phyloP scores from a whole-genome alignment of 257 asterid genomes.

The Solanum dulcamara region DNA sequence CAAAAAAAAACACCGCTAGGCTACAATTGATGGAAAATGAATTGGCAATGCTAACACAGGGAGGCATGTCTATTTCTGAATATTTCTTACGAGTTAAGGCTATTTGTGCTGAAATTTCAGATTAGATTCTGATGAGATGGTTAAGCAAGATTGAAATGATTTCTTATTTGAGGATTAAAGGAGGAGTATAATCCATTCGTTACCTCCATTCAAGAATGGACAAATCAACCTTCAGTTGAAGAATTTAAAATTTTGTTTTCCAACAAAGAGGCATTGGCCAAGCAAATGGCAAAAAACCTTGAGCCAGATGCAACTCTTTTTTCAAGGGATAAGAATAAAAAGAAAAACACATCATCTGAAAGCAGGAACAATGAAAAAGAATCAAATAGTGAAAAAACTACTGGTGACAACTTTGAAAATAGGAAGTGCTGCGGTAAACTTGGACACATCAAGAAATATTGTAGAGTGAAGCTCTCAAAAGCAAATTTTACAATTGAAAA shows the following conservation, averaged over 20 bases:
- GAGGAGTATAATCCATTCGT: background rate
- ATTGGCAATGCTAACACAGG: background rate
- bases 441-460: constrained; percentile 9
- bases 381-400: too few relatives aligned
- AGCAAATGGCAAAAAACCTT: background rate
- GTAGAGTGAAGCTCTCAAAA: background rate
- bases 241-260: background rate
- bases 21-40: background rate
- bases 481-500: background rate
- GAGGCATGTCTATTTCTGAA: background rate
- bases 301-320: too few relatives aligned
- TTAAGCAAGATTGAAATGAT: too few relatives aligned
- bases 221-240: background rate
- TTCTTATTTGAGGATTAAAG: background rate
- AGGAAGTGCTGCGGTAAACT: too few relatives aligned
- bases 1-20: background rate
- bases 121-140: background rate
- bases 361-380: too few relatives aligned
- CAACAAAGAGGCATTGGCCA: background rate
- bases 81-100: too few relatives aligned
- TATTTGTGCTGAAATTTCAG: background rate
- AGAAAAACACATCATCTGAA: too few relatives aligned
- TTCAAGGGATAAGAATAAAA: too few relatives aligned
- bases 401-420: too few relatives aligned
- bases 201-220: background rate